Conservation (phyloP, 2,329 filamentous ascomycete genomes). For the Monosporascus sp. region DNA sequence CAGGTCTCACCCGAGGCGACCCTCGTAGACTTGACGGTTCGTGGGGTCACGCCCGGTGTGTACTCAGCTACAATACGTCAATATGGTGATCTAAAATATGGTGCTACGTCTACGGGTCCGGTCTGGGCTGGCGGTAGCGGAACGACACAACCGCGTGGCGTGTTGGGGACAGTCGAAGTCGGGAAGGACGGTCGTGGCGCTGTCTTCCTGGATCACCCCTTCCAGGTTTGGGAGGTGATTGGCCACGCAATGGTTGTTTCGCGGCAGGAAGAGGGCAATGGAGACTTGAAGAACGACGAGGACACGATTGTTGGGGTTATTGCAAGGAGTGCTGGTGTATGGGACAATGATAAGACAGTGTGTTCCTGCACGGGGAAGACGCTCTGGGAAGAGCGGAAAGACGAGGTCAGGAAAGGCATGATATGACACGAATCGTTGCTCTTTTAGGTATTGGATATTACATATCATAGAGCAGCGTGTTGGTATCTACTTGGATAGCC, state of each 20-base stretch:
- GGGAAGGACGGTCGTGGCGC: slow-evolving; percentile 69
- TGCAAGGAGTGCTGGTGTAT: slow-evolving; percentile 91
- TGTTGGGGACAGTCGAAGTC: slow-evolving; percentile 72
- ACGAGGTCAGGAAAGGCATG: slow-evolving; percentile 88
- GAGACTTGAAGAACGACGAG: slow-evolving; percentile 65
- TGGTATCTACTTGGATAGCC: too few species aligned
- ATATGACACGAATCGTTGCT: slow-evolving; percentile 43
- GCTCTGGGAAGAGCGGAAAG: slow-evolving; percentile 92
- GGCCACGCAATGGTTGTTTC: slow-evolving; percentile 87
- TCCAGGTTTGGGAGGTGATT: slow-evolving; percentile 95
- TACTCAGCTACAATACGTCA: slow-evolving; percentile 84
- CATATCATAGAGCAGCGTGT: too few species aligned
- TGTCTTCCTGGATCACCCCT: slow-evolving; percentile 72
- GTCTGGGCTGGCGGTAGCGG: slow-evolving; percentile 60
- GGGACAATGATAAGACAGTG: slow-evolving; percentile 98
- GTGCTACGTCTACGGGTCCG: slow-evolving; percentile 74
- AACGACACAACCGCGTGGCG: slow-evolving; percentile 38
- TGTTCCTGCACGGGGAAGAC: slow-evolving; percentile 98
- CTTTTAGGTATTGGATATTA: too few species aligned
- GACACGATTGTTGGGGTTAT: slow-evolving; percentile 90
- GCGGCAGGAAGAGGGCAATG: slow-evolving; percentile 53
- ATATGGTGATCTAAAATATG: slow-evolving; percentile 78
- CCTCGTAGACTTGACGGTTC: slow-evolving; percentile 80
- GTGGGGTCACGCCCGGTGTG: slow-evolving; percentile 71
- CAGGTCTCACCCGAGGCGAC: slow-evolving; percentile 76